These are phyloP conservation scores for Pleurotus cornucopiae DNA, from an alignment of 768 basidiomycete species.

Conservation along the genomic window DNA sequence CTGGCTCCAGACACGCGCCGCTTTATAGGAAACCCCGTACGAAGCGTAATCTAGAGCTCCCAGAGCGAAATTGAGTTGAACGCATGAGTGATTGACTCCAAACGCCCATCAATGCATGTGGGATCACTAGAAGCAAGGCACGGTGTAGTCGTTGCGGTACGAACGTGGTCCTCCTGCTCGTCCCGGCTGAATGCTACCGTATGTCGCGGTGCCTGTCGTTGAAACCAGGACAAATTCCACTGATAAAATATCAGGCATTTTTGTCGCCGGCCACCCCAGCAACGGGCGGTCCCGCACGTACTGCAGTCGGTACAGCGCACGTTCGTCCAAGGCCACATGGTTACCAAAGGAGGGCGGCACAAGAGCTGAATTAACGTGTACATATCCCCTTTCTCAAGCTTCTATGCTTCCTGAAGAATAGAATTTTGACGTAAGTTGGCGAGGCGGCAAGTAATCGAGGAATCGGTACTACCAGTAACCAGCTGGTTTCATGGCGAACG, in stretches of 20 bases:
- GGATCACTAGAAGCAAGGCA: neutral
- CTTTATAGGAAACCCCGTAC: neutral
- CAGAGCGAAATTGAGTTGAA: neutral
- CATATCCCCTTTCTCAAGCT: neutral
- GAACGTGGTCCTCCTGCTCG: slow-evolving; percentile 2
- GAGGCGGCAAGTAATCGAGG: too few species aligned
- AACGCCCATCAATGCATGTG: slow-evolving; percentile 4
- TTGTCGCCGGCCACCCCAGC: too few species aligned
- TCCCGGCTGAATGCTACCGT: too few species aligned
- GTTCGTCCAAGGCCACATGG: slow-evolving; percentile 2
- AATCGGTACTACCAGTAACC: too few species aligned
- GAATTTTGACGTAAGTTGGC: too few species aligned
- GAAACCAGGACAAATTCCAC: too few species aligned
- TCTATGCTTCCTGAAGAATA: neutral
- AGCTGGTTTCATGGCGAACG: too few species aligned
- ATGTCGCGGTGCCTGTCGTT: too few species aligned
- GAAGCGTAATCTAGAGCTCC: neutral
- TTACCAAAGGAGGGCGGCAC: neutral
- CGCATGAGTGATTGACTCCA: neutral
- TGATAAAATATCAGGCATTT: too few species aligned
- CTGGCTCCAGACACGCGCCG: neutral
- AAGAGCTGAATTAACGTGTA: too few species aligned
- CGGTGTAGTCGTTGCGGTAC: neutral
- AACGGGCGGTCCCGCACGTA: neutral
- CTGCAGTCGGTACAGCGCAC: neutral